Percentiles rank a stretch among this genome's conserved stretches.
These are phyloP conservation scores for Penicillium sclerotigenum DNA, from an alignment of 2,329 filamentous ascomycete genomes.

Conservation along the genomic window DNA sequence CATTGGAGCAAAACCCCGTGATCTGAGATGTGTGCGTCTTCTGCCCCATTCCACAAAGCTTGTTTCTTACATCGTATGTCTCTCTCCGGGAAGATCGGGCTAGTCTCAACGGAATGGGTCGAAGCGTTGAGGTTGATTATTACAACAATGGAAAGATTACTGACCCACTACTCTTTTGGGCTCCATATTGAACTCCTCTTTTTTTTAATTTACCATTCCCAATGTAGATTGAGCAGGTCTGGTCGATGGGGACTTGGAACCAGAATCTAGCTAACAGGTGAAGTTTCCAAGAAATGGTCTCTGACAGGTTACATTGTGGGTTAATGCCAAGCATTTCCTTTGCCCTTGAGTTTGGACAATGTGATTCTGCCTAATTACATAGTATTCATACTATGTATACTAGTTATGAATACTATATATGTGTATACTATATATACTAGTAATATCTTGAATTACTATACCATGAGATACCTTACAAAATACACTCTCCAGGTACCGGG, in stretches of 20 bases:
- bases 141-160: not conserved
- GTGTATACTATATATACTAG: not conserved
- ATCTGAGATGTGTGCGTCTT: not conserved
- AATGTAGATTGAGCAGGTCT: not conserved
- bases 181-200: not conserved
- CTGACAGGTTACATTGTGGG: conserved; percentile 6
- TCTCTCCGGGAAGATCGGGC: conserved; percentile 8
- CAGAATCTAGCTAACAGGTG: not conserved
- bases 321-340: not conserved
- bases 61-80: conserved; percentile 8
- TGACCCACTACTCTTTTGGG: not conserved
- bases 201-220: not conserved
- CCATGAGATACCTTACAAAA: not conserved
- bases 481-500: conserved; percentile 20
- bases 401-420: no score
- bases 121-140: not conserved
- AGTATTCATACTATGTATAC: no score
- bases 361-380: not conserved
- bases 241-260: not conserved
- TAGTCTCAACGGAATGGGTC: conserved; percentile 8
- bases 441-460: not conserved
- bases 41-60: conserved; percentile 15
- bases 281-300: not conserved
- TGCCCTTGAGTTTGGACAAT: not conserved
- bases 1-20: not conserved